Evolutionary conservation across 2,329 filamentous ascomycete species (phyloP), one percentile per base, ranked within the genome.

Genomic region (Talaromyces rugulosus): DNA sequence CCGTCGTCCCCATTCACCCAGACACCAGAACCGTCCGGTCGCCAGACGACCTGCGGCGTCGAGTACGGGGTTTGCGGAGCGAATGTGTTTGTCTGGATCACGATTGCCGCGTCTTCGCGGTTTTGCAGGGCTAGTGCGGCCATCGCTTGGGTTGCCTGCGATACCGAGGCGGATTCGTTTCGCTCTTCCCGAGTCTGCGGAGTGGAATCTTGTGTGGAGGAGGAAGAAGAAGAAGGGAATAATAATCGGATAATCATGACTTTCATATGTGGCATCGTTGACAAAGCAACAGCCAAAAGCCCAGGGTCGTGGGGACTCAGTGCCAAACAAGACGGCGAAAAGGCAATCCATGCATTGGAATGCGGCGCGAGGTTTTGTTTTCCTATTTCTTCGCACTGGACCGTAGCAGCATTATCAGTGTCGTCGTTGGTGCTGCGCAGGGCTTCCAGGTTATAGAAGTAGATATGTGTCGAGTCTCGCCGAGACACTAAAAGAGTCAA

Each of bases 1-100:
- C 87, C 86, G 69, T 89, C 87, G 67, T 89, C 86, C 3, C 84
- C 84, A 73, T 86, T 88, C 12, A 88, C 84, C 80, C 84, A 89
- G 0, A 89, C 74, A 0, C 86, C 86, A 50, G 78, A 82, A 0
- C 85, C 85, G 69, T 87, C 81, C 1, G 85, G 85, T 30, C 86
- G 74, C 86, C 87, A 89, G 5, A 79, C 81, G 6, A 88, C 75
- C 58, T 84, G 81, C 7, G 86, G 86, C 5, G 85, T 88, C 27
- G 84, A 87, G 70, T 88, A 88, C 0, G 81, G 77, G 33, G 85
- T 87, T 69, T 88, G 86, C n/a, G 86, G 84, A 23, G 86, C 83
- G 66, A 87, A 77, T 0, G 85, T 87, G 54, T 79, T 85, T 40
- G 82, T 78, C 62, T 87, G 84, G 14, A 87, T 79, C 34, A 81